Evolutionary conservation across 768 basidiomycete species (phyloP).

Genomic region (Serendipita sp.): DNA sequence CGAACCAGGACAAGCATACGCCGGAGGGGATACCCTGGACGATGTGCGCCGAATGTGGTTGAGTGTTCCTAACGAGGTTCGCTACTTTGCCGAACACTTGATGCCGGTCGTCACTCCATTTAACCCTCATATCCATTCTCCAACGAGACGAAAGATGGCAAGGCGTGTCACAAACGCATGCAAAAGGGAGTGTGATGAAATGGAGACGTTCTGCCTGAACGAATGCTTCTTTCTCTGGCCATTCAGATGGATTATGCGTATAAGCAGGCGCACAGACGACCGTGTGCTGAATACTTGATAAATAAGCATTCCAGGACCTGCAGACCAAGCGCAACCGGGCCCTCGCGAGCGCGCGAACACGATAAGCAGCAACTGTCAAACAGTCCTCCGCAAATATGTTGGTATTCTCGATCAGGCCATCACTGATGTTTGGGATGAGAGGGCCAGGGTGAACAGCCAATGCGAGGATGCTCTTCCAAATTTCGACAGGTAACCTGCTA

Average conservation of each 20-base stretch:
- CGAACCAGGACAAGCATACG: background rate
- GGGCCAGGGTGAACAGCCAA: background rate
- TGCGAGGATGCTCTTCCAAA: background rate
- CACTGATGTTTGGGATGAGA: background rate
- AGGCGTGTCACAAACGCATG: background rate
- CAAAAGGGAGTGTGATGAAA: background rate
- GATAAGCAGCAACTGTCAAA: background rate
- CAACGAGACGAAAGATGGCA: background rate
- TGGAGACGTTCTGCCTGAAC: background rate
- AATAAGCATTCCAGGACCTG: background rate
- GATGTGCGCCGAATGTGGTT: background rate
- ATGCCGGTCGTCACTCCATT: background rate
- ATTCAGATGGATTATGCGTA: background rate
- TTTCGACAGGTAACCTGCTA: background rate
- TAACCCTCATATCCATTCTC: background rate
- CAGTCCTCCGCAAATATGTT: background rate
- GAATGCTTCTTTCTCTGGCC: background rate
- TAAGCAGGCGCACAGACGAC: background rate
- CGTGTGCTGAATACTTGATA: background rate
- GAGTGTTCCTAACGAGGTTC: background rate
- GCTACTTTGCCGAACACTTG: background rate
- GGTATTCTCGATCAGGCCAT: background rate
- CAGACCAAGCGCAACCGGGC: background rate
- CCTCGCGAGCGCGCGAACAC: background rate
- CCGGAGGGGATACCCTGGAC: background rate